A percentile compares a stretch with the other conserved stretches of the same genome.
phyloP scores from a whole-genome alignment of 2,329 filamentous ascomycete genomes.

The Thermothelomyces thermophilus region DNA sequence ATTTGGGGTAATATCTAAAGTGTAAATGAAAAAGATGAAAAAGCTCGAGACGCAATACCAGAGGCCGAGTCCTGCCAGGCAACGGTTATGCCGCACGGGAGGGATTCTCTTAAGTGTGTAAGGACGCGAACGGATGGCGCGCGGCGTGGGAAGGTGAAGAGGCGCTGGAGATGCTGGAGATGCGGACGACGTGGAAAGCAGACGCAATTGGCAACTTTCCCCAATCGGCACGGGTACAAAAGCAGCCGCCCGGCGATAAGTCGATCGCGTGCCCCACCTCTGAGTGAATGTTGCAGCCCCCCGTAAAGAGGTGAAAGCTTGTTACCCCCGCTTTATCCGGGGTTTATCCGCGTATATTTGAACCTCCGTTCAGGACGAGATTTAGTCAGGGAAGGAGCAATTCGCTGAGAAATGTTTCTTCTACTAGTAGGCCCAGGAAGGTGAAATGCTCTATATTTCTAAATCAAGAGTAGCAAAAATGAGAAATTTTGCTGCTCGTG shows the following conservation, averaged over 20 bases:
- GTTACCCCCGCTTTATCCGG: neutral
- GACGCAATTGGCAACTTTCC: constrained; percentile 3
- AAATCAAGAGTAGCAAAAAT: no score
- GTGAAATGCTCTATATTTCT: no score
- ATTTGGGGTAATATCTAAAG: neutral
- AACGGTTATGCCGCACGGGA: no score
- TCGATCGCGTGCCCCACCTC: constrained; percentile 4
- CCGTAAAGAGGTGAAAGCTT: neutral
- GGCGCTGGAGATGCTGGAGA: no score
- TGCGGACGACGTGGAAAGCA: neutral
- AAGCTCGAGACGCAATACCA: neutral
- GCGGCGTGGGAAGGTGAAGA: neutral
- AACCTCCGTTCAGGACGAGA: neutral
- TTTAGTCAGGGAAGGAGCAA: neutral
- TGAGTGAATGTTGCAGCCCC: neutral
- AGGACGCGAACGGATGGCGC: no score
- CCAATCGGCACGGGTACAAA: constrained; percentile 1
- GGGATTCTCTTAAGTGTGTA: neutral
- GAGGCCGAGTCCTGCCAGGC: neutral
- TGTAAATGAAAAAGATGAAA: no score
- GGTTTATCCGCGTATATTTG: neutral
- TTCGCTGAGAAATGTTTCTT: neutral
- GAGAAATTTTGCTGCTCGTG: no score
- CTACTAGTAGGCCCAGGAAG: no score
- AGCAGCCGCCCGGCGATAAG: neutral